Percentiles rank a stretch among this genome's conserved stretches.
These are phyloP conservation scores for Phtheirospermum japonicum DNA, from an alignment of 257 asterid genomes.

Conservation along the genomic window DNA sequence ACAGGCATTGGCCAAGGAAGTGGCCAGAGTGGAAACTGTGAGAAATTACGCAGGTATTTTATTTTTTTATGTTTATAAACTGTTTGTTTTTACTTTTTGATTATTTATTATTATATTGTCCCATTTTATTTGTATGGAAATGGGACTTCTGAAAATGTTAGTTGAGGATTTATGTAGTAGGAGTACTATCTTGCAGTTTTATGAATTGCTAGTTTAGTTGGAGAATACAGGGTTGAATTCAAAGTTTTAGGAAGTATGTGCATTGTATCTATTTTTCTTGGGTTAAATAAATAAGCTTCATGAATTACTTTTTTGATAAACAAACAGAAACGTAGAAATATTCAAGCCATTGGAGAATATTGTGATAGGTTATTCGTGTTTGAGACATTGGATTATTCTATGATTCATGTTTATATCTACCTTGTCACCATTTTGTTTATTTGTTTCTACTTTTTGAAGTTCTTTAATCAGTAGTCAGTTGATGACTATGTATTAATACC, in stretches of 20 bases:
- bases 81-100: neutral
- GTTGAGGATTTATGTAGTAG: neutral
- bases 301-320: neutral
- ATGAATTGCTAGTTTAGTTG: conserved; percentile 5
- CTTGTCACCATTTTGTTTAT: neutral
- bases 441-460: conserved; percentile 3
- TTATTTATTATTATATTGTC: neutral
- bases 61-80: neutral
- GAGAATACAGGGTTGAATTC: conserved; percentile 6
- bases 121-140: conserved; percentile 15
- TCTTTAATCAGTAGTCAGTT: neutral
- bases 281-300: conserved; percentile 3
- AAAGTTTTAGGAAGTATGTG: neutral
- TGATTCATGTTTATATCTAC: neutral
- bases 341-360: conserved; percentile 15
- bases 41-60: conserved; percentile 77
- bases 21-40: conserved; percentile 89
- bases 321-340: conserved; percentile 14
- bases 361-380: conserved; percentile 8
- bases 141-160: neutral
- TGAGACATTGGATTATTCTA: neutral
- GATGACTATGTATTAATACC: neutral
- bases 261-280: neutral
- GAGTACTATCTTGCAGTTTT: neutral
- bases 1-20: conserved; percentile 91